Base-by-base conservation (phyloP, 768 basidiomycete species). In the Sporobolomyces phaffii region DNA sequence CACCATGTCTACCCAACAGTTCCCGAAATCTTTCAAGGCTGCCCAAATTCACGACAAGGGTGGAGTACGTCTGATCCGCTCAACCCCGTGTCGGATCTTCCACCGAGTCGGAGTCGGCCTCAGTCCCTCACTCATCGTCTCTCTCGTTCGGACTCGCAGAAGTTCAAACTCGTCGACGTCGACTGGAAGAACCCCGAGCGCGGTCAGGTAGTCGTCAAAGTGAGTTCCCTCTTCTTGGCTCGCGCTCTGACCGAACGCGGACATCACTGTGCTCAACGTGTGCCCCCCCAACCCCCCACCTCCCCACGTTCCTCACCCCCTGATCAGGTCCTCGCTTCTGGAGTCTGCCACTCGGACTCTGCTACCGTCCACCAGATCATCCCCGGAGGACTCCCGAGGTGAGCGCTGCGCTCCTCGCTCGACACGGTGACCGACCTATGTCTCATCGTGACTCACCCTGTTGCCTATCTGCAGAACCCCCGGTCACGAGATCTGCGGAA, bases 401-500 rank as follows among this genome's bases (percentile, higher is more conserved):
- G 10, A 9, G 10, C 38, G 9, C 10, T 9, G 9, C 38, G 17
- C 10, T 38, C 38, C 9, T 9, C 10, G 10, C 17, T 38, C 10
- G 10, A 38, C 38, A 38, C 38, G 38, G 17, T 9, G 17, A 9
- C 38, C 38, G 38, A 38, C 10, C 38, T 38, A n/a, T n/a, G n/a
- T n/a, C 17, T 38, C 17, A 17, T 38, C 38, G 10, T 17, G 17
- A 38, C 38, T 38, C 38, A 38, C 38, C 38, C n/a, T n/a, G 17
- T 58, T 56, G 14, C 3, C 44, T 22, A 5, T 48, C 44, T 10
- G 18, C 15, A 5, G 14, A 20, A 13, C 40, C 22, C 47, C 54
- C n/a, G 66, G 66, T 17, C 73, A 74, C 61, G 73, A 73, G 64
- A 65, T 72, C 18, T 38, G 69, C 33, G 74, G 75, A 5, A 54